A percentile compares a stretch with the other conserved stretches of the same genome.
These are phyloP conservation scores for Phylloporus sp. DNA, from an alignment of 768 basidiomycete species.

Conservation along the genomic window DNA sequence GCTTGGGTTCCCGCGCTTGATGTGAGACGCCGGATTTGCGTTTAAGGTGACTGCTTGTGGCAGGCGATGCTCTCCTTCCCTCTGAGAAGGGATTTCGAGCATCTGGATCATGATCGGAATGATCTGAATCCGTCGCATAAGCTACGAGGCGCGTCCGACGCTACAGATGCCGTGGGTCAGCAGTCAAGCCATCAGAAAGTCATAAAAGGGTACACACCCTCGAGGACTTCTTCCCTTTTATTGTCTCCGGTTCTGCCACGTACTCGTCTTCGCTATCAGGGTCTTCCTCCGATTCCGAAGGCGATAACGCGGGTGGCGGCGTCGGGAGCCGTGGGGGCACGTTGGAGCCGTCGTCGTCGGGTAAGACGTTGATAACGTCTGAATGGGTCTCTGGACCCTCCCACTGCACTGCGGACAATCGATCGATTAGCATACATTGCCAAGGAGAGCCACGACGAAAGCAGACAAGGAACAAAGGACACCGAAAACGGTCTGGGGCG, in stretches of 20 bases:
- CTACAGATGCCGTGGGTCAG: slow-evolving; percentile 30
- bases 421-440: slow-evolving; percentile 27
- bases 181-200: slow-evolving; percentile 6
- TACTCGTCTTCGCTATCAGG: slow-evolving; percentile 69
- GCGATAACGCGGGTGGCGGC: slow-evolving; percentile 30
- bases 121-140: slow-evolving; percentile 40
- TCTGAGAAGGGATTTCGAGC: slow-evolving; percentile 20
- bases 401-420: slow-evolving; percentile 56
- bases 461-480: slow-evolving; percentile 9
- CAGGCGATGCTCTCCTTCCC: slow-evolving; percentile 21
- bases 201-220: slow-evolving; percentile 39
- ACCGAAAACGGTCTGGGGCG: slow-evolving; percentile 1
- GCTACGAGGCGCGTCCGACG: slow-evolving; percentile 40
- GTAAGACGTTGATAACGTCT: slow-evolving; percentile 28
- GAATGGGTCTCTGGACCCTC: slow-evolving; percentile 61
- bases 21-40: slow-evolving; percentile 47
- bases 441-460: slow-evolving; percentile 13
- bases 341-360: slow-evolving; percentile 20
- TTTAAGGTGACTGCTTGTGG: slow-evolving; percentile 35
- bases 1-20: slow-evolving; percentile 38
- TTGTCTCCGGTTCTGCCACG: slow-evolving; percentile 40
- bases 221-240: slow-evolving; percentile 30
- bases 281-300: slow-evolving; percentile 47
- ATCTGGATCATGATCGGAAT: slow-evolving; percentile 28
- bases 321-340: slow-evolving; percentile 13